These are phyloP conservation scores for Ilex paraguariensis DNA, from an alignment of 305 asterid genomes.

Conservation along the genomic window DNA sequence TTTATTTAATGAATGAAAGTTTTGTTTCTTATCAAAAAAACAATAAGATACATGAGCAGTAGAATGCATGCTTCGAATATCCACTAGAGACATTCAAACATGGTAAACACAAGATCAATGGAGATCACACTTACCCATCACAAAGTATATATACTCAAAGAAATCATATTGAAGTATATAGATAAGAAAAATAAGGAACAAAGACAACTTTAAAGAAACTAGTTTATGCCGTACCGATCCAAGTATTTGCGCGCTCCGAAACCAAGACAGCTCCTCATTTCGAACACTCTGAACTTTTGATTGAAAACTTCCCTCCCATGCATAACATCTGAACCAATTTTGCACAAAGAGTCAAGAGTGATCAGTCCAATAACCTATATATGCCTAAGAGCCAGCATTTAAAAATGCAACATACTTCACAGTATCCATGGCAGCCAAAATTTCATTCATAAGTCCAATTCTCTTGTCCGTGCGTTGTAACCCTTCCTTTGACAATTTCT, in stretches of 20 bases:
- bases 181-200: no score
- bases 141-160: no score
- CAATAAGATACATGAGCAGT: no score
- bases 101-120: no score
- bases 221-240: slow-evolving; percentile 61
- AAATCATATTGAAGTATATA: no score
- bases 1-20: no score
- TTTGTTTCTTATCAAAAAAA: no score
- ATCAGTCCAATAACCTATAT: slow-evolving; percentile 12
- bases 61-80: no score
- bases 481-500: slow-evolving; percentile 77
- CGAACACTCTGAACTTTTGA: slow-evolving; percentile 77
- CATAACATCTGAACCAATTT: slow-evolving; percentile 70
- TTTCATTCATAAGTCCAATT: slow-evolving; percentile 90
- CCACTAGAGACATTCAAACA: no score
- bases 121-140: no score
- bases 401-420: slow-evolving; percentile 58
- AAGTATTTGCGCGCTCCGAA: slow-evolving; percentile 65
- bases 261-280: slow-evolving; percentile 88
- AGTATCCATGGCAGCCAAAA: slow-evolving; percentile 95
- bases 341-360: slow-evolving; percentile 11
- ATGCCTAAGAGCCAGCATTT: background rate
- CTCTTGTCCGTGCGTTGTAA: slow-evolving; percentile 82
- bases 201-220: no score
- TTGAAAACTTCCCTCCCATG: slow-evolving; percentile 93